phyloP scores from a whole-genome alignment of 257 asterid genomes.

The Apocynum venetum region DNA sequence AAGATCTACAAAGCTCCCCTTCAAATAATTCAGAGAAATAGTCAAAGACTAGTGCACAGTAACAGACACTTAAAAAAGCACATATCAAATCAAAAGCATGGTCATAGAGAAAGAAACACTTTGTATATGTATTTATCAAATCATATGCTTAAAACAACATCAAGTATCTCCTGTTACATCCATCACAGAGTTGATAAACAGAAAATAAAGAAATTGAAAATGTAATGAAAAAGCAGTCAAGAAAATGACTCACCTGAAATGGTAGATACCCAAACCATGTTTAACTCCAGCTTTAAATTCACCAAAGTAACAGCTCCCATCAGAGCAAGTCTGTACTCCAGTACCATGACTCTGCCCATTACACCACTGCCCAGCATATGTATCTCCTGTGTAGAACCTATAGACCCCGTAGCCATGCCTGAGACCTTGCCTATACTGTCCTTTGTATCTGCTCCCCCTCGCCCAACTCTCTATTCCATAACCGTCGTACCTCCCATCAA shows the following conservation, averaged over 20 bases:
- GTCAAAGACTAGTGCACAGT: not conserved
- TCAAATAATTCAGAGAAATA: not conserved
- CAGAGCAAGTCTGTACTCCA: slow-evolving; percentile 83
- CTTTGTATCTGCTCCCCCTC: slow-evolving; percentile 74
- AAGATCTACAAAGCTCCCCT: not conserved
- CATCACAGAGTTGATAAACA: not conserved
- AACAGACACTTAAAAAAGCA: not conserved
- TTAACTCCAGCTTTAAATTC: slow-evolving; percentile 74
- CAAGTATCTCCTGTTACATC: not conserved
- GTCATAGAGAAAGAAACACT: not conserved
- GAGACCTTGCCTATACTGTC: slow-evolving; percentile 77
- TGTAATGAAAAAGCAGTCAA: not conserved
- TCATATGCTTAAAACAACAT: not conserved
- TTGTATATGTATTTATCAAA: not conserved
- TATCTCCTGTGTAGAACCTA: slow-evolving; percentile 75
- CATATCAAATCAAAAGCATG: not conserved
- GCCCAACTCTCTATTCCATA: slow-evolving; percentile 91
- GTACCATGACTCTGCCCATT: slow-evolving; percentile 86
- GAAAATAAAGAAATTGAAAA: not conserved
- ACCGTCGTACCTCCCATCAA: slow-evolving; percentile 86
- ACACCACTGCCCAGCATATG: slow-evolving; percentile 80
- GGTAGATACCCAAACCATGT: slow-evolving; percentile 87
- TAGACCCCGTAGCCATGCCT: slow-evolving; percentile 84
- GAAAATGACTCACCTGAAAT: slow-evolving; percentile 57
- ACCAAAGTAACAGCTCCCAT: slow-evolving; percentile 80